A percentile compares a stretch with the other conserved stretches of the same genome.
Conservation (phyloP, 2,329 filamentous ascomycete species). For the Hypoxylon sp. region DNA sequence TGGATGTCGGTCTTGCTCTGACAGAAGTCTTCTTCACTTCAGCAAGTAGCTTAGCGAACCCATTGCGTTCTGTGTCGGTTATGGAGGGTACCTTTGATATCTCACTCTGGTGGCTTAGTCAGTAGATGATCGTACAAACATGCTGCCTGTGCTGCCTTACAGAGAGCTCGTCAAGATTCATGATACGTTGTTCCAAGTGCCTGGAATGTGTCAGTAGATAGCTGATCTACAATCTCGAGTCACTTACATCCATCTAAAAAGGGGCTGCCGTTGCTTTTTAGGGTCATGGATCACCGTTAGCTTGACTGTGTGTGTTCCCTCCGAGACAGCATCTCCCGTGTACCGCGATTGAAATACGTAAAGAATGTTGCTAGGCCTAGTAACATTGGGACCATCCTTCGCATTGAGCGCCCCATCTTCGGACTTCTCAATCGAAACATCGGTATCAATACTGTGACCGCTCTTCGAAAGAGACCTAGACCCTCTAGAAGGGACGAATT, state of each 20-base stretch:
- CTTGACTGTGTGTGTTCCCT: conserved; percentile 55
- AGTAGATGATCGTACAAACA: conserved; percentile 2
- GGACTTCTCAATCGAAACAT: conserved; percentile 26
- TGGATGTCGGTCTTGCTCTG: conserved; percentile 57
- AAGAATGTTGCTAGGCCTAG: conserved; percentile 9
- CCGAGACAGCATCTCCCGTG: conserved; percentile 57
- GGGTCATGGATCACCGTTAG: conserved; percentile 57
- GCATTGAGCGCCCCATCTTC: conserved; percentile 9
- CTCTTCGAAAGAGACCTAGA: conserved; percentile 26
- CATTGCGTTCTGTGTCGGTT: conserved; percentile 55
- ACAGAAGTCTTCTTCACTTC: conserved; percentile 57
- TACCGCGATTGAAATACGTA: conserved; percentile 57
- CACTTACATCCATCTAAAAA: conserved; percentile 61
- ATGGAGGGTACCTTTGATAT: conserved; percentile 55
- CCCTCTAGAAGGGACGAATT: conserved; percentile 29
- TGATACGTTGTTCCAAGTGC: conserved; percentile 57
- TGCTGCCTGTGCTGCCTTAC: conserved; percentile 44
- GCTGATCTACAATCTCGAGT: conserved; percentile 14
- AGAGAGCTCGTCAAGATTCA: conserved; percentile 62
- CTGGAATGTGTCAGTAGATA: conserved; percentile 16
- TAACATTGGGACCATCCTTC: conserved; percentile 10
- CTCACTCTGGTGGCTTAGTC: conserved; percentile 52
- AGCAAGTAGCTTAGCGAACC: conserved; percentile 56
- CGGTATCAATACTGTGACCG: conserved; percentile 27
- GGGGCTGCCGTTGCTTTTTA: conserved; percentile 52